Base-by-base conservation (phyloP, 345 rosid genomes). In the Sonneratia alba region DNA sequence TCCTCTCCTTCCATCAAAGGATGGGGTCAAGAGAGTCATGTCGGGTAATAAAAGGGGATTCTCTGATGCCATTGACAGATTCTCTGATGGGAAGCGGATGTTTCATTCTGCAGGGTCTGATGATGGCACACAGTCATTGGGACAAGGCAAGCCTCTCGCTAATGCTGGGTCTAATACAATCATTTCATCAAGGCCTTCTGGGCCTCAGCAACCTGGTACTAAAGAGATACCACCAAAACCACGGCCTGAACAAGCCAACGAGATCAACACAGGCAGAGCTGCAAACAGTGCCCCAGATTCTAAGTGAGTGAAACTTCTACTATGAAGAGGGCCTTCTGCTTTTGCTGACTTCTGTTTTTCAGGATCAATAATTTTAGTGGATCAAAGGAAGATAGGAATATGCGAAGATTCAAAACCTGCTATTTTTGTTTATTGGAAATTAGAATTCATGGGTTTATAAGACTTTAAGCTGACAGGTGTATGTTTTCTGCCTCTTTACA, bases 41-140 rank as follows among this genome's bases (percentile, higher is more conserved):
- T 83, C 84, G 0, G 90, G 93, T 59, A 85, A 83, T 81, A 89
- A 89, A 79, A 83, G 91, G 81, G 94, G 88, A 45, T 89, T 89
- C 68, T 78, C 87, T 45, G 91, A 87, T 80, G 87, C 84, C 55
- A 86, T 89, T 86, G 79, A 82, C 66, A 86, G 79, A 34, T 79
- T 80, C 71, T 72, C 86, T 19, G 85, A 87, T 90, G 92, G 86
- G 72, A 81, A 68, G 64, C 66, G 19, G 48, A 34, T 74, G 69
- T 51, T 69, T 74, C 21, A 22, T 9, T 43, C 42, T 12, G 21
- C 56, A 7, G 68, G n/a, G 1, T 10, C 43, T 21, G 68, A 66
- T 73, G 75, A 73, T 55, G n/a, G 48, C 53, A 24, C 49, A 22
- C 27, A 63, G 40, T 42, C 66, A 48, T 14, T 45, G 68, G 43